These are phyloP conservation scores for Chaetomium globosum DNA, from an alignment of 2,329 filamentous ascomycete species.

Conservation along the genomic window DNA sequence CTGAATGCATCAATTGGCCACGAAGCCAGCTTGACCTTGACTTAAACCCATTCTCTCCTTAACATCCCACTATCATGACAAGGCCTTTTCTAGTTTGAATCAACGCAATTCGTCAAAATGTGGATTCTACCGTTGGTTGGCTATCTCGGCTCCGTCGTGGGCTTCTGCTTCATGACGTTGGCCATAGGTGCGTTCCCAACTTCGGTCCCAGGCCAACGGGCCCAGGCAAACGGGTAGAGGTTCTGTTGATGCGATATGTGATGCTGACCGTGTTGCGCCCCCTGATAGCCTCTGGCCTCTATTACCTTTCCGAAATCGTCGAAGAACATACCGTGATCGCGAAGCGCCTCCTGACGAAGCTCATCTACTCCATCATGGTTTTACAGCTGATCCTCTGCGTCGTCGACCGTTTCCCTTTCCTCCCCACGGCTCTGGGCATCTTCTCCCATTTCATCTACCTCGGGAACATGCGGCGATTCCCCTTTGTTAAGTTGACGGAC, in stretches of 20 bases:
- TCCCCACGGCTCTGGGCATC: slow-evolving; percentile 73
- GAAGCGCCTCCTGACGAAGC: slow-evolving; percentile 78
- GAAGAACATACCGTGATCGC: slow-evolving; percentile 95
- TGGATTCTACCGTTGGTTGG: slow-evolving; percentile 94
- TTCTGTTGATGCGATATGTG: neutral
- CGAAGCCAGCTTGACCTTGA: slow-evolving; percentile 8
- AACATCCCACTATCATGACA: slow-evolving; percentile 25
- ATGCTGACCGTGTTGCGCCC: neutral
- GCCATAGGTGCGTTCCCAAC: slow-evolving; percentile 70
- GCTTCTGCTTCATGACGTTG: slow-evolving; percentile 91
- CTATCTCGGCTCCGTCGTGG: slow-evolving; percentile 81
- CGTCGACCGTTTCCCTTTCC: slow-evolving; percentile 82
- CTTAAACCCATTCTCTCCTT: neutral
- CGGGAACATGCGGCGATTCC: slow-evolving; percentile 76
- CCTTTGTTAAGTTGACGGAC: slow-evolving; percentile 81
- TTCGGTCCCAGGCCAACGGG: too few species aligned
- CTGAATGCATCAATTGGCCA: slow-evolving; percentile 26
- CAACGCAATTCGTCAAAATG: slow-evolving; percentile 59
- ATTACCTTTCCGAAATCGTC: slow-evolving; percentile 96
- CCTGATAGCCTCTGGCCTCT: slow-evolving; percentile 81
- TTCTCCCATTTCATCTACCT: slow-evolving; percentile 82
- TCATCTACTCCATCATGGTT: slow-evolving; percentile 81
- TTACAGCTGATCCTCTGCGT: slow-evolving; percentile 74
- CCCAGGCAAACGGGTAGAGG: neutral
- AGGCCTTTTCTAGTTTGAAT: slow-evolving; percentile 22